Evolutionary conservation across 1,284 basidiomycete genomes (phyloP).

Genomic region (Veloboletus limbatus): DNA sequence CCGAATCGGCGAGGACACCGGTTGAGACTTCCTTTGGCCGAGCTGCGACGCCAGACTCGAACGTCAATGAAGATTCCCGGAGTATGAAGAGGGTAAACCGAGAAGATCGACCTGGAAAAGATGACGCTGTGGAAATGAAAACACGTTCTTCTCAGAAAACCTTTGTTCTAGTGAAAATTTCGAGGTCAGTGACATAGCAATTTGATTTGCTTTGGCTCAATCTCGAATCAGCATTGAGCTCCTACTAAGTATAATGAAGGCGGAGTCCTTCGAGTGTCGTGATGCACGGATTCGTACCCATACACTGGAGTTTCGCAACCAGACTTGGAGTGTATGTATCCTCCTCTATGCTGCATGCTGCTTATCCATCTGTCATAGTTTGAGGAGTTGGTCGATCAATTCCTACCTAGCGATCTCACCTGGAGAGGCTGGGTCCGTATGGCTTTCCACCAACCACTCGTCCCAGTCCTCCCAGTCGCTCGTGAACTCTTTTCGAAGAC

Average conservation of each 20-base stretch:
- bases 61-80: conserved; percentile 25
- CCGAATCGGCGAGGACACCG: conserved; percentile 34
- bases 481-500: conserved; percentile 74
- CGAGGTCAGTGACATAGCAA: conserved; percentile 49
- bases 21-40: conserved; percentile 21
- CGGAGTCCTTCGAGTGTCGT: conserved; percentile 68
- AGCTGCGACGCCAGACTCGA: conserved; percentile 18
- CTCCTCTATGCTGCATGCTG: conserved; percentile 2
- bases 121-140: conserved; percentile 74
- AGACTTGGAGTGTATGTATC: conserved; percentile 77
- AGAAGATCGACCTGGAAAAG: conserved; percentile 30
- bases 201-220: conserved; percentile 18
- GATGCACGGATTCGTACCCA: conserved; percentile 72
- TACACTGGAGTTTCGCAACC: conserved; percentile 79
- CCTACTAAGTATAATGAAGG: conserved; percentile 67
- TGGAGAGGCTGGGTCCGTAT: conserved; percentile 82
- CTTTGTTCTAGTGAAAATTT: conserved; percentile 79
- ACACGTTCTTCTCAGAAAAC: conserved; percentile 76
- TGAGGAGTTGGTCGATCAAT: conserved; percentile 79
- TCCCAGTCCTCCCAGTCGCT: conserved; percentile 72
- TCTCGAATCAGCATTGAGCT: conserved; percentile 52
- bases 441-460: conserved; percentile 72
- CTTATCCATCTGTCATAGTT: conserved; percentile 44
- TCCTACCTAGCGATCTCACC: conserved; percentile 71
- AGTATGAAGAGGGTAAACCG: conserved; percentile 21